Conservation (phyloP, 2,329 filamentous ascomycete genomes). For the Colletotrichum chrysophilum region DNA sequence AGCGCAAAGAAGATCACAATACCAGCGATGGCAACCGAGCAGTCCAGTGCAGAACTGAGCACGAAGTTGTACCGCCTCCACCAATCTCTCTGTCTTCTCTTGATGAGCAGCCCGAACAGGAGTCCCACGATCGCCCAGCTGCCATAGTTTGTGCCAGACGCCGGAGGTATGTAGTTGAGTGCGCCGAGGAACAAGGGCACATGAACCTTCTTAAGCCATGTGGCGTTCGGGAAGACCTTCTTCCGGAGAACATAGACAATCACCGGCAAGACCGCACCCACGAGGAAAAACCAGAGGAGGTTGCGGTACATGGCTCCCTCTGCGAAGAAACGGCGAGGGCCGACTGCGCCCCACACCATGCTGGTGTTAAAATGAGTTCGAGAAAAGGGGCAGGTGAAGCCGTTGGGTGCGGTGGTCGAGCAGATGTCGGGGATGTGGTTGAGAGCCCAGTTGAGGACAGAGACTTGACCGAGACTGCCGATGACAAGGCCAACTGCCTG, state of each 20-base stretch:
- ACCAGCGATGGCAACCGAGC: constrained; percentile 33
- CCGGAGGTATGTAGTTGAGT: constrained; percentile 36
- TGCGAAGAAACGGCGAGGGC: constrained; percentile 60
- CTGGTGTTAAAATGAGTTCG: constrained; percentile 55
- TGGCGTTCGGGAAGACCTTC: constrained; percentile 16
- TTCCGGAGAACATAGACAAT: constrained; percentile 43
- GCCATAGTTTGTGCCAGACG: constrained; percentile 36
- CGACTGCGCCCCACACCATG: constrained; percentile 62
- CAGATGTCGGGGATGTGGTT: constrained; percentile 57
- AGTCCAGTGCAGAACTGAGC: constrained; percentile 35
- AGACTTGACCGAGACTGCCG: constrained; percentile 49
- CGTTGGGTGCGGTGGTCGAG: constrained; percentile 43
- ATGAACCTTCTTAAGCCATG: constrained; percentile 30
- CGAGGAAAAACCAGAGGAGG: constrained; percentile 59
- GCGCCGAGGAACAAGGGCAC: constrained; percentile 34
- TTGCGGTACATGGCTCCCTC: constrained; percentile 52
- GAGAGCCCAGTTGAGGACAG: constrained; percentile 39
- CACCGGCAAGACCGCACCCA: constrained; percentile 54
- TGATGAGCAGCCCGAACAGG: constrained; percentile 30
- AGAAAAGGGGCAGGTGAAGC: constrained; percentile 47
- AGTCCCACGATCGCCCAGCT: constrained; percentile 35
- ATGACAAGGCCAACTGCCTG: constrained; percentile 49
- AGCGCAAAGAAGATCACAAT: constrained; percentile 39
- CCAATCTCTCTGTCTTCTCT: constrained; percentile 29
- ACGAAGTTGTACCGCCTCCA: constrained; percentile 37